Evolutionary conservation across 2,329 filamentous ascomycete species (phyloP), one percentile per base, ranked within the genome.

Genomic region (Fusarium liriodendri): DNA sequence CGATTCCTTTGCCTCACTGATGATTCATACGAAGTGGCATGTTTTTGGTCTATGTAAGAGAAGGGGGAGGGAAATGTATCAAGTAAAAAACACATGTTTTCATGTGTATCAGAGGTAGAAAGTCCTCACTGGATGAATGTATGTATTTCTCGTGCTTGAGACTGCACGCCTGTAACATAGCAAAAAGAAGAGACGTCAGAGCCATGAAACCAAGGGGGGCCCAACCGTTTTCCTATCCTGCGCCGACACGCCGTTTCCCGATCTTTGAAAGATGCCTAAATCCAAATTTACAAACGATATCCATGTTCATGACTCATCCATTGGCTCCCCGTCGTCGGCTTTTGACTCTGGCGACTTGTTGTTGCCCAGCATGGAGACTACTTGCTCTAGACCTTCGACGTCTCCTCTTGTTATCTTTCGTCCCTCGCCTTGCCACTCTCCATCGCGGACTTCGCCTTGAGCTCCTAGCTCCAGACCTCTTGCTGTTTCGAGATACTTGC

Each of bases 401-500:
- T 92, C 89, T 2, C 83, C 86, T 55, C 83, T 83, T 2, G 81
- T 85, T 16, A 90, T 75, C 32, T 82, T 85, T 69, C 86, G 82
- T 7, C 89, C 89, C 38, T 85, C 85, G 7, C 87, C 88, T 77
- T 90, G 89, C 89, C 89, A 91, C 79, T 92, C 89, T 13, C 90
- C 91, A 77, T 92, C 90, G 69, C 89, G 86, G 57, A 92, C 87
- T 77, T 91, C 91, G 13, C 91, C 91, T 69, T 88, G 84, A 6
- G 84, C 80, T 3, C 89, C 91, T 37, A 93, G 80, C 77, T 94
- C 92, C 66, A 95, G 83, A 0, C 93, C 93, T 54, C 91, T 86
- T 52, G 90, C 86, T 32, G 84, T 87, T 84, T 97, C 94, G 45
- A 98, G 85, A 80, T 97, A 94, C 69, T 93, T 88, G 75, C 90